Evolutionary conservation across 345 rosid genomes (phyloP).

Genomic region (Dimocarpus longan): DNA sequence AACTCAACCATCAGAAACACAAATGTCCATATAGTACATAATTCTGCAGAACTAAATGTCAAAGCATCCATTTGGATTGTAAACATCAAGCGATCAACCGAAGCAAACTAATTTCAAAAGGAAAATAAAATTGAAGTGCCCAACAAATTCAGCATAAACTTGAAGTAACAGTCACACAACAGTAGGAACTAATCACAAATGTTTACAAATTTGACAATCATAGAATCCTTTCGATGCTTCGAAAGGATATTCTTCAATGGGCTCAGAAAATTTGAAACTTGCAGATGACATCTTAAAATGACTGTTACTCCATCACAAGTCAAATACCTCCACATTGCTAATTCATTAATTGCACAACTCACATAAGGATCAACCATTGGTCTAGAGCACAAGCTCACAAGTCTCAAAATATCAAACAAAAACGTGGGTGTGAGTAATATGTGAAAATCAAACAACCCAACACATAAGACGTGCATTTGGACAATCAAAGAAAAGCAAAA

Average conservation of each 20-base stretch:
- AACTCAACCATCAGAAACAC: constrained; percentile 24
- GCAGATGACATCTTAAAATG: not conserved
- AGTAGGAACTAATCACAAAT: not conserved
- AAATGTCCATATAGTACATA: constrained; percentile 6
- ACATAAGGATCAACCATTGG: too few relatives aligned
- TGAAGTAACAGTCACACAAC: not conserved
- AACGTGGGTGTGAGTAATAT: not conserved
- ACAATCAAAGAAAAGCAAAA: not conserved
- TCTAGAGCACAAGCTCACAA: not conserved
- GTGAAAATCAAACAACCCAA: not conserved
- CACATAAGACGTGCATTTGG: not conserved
- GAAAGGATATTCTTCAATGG: too few relatives aligned
- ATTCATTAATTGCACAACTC: not conserved
- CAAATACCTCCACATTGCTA: not conserved
- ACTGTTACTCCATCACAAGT: not conserved
- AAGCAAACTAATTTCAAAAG: not conserved
- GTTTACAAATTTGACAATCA: not conserved
- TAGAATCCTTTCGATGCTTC: too few relatives aligned
- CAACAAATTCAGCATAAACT: not conserved
- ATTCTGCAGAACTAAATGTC: constrained; percentile 10
- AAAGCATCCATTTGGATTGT: not conserved
- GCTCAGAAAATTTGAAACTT: not conserved
- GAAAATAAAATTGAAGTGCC: not conserved
- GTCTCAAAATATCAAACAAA: not conserved
- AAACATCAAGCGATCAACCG: not conserved